These are phyloP conservation scores for Pseudevernia furfuracea DNA, from an alignment of 495 filamentous ascomycete genomes.

Conservation along the genomic window DNA sequence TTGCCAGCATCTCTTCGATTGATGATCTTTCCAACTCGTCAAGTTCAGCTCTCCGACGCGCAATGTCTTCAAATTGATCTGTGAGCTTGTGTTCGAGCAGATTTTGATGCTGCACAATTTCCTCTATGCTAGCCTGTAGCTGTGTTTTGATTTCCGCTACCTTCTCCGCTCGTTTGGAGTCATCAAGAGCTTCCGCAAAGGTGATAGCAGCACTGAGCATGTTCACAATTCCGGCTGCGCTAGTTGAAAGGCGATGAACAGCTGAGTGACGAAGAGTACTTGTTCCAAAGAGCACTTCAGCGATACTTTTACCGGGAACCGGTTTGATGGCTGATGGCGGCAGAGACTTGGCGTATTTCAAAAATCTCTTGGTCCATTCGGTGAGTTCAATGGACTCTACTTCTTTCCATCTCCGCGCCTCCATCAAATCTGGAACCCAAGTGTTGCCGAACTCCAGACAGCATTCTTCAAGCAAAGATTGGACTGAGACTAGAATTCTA, in stretches of 20 bases:
- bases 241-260: conserved; percentile 24
- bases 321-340: conserved; percentile 16
- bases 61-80: conserved; percentile 19
- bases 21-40: conserved; percentile 20
- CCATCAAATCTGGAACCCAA: conserved; percentile 22
- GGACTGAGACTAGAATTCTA: conserved; percentile 15
- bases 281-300: conserved; percentile 13
- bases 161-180: conserved; percentile 17
- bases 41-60: conserved; percentile 18
- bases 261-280: conserved; percentile 24
- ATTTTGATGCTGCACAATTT: conserved; percentile 16
- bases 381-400: conserved; percentile 23
- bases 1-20: conserved; percentile 21
- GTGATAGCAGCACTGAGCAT: conserved; percentile 23
- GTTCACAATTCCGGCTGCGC: conserved; percentile 17
- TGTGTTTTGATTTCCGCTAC: conserved; percentile 14
- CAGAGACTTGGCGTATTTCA: conserved; percentile 13
- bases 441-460: conserved; percentile 20
- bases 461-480: conserved; percentile 22
- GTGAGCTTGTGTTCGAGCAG: conserved; percentile 17
- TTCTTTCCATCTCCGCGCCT: conserved; percentile 17
- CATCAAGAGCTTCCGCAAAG: conserved; percentile 21
- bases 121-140: conserved; percentile 17
- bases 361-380: conserved; percentile 21
- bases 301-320: conserved; percentile 17